Base-by-base conservation (phyloP, 1,284 basidiomycete species). In the Schizophyllum commune region DNA sequence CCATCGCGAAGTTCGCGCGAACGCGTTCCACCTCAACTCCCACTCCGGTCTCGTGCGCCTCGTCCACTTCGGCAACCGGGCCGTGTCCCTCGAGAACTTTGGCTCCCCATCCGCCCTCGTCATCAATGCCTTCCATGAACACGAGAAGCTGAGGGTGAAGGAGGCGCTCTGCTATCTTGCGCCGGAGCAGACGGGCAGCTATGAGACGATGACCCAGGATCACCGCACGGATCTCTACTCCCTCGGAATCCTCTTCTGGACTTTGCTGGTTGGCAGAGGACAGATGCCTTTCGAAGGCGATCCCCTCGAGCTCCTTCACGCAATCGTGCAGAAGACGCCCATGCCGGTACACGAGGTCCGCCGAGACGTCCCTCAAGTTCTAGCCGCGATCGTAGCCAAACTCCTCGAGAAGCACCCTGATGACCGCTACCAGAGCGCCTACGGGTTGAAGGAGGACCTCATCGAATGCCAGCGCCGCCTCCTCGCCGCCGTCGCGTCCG, bases 271-370 rank as follows among this genome's bases (percentile, higher is more conserved):
- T 22, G 86, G 86, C 27, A 75, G 83, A 57, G 87, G 85, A 0
- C 83, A 83, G 65, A 79, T 88, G 77, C 86, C 85, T 0, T 88
- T 88, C 63, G 86, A 88, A 70, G 86, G 86, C n/a, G 82, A 80
- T 1, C 83, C 85, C 0, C 72, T 85, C 63, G 86, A 89, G 66
- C 74, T 89, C 22, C 68, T 88, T 58, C 84, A 88, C 67, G 79
- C 85, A 2, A 85, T 88, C 57, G 85, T 86, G 34, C 85, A 88
- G 68, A 86, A 84, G 66, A 73, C 83, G 15, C 84, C 86, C 0
- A 86, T 86, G 81, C 84, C 84, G 13, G 86, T 89, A 5, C 86
- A 88, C 65, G 86, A 89, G 69, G 83, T 88, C n/a, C 77, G 87
- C 55, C 75, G 85, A 58, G 87, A 89, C 68, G 78, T 88, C 4